Evolutionary conservation across 495 filamentous ascomycete genomes (phyloP).

Genomic region (Trichocladium antarcticum): DNA sequence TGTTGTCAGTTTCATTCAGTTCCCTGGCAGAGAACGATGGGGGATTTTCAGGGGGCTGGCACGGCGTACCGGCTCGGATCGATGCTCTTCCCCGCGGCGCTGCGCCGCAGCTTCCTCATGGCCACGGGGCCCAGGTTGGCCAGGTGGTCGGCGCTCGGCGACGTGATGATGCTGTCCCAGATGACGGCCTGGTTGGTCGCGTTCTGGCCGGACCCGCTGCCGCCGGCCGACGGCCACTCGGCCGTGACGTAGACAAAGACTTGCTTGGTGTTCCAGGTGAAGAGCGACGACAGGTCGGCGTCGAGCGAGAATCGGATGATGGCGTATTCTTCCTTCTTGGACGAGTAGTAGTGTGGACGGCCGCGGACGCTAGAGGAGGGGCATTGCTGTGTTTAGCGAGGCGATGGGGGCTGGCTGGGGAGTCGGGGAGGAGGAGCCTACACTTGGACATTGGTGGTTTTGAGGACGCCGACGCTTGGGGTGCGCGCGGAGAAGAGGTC

Average conservation of each 20-base stretch:
- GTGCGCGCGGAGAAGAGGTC: constrained; percentile 60
- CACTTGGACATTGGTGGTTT: constrained; percentile 75
- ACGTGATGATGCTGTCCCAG: constrained; percentile 88
- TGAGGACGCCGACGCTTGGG: constrained; percentile 51
- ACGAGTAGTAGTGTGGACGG: constrained; percentile 84
- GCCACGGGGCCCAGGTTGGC: constrained; percentile 40
- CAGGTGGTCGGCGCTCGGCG: constrained; percentile 48
- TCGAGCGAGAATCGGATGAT: constrained; percentile 87
- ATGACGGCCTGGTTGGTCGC: constrained; percentile 66
- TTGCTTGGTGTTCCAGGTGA: constrained; percentile 99
- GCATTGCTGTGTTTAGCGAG: constrained; percentile 1
- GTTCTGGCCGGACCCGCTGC: constrained; percentile 20
- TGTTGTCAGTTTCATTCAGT: background rate
- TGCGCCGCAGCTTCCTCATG: constrained; percentile 43
- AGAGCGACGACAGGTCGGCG: constrained; percentile 73
- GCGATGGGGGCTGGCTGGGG: constrained; percentile 2
- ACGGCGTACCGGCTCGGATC: constrained; percentile 38
- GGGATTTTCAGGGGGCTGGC: background rate
- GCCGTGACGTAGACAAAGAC: constrained; percentile 91
- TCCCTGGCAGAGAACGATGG: background rate
- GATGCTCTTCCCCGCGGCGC: constrained; percentile 40
- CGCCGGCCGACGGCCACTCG: constrained; percentile 53
- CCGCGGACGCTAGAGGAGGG: constrained; percentile 58
- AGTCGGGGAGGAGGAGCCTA: constrained; percentile 34
- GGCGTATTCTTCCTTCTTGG: constrained; percentile 88